phyloP scores from a whole-genome alignment of 345 rosid species.

The Noccaea caerulescens region DNA sequence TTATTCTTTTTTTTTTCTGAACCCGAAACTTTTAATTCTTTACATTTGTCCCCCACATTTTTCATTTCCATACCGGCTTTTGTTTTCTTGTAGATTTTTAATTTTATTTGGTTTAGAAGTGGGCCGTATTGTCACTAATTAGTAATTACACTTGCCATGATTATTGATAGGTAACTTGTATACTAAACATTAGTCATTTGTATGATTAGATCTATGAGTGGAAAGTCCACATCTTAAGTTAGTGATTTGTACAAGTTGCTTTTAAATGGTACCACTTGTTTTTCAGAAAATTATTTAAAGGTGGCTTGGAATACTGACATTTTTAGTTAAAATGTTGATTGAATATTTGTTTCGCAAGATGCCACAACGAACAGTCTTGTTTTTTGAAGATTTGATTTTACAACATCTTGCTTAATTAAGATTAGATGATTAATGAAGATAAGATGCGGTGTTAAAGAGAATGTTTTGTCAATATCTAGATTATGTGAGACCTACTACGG shows the following conservation, averaged over 20 bases:
- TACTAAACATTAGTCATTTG: neutral
- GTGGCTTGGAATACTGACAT: neutral
- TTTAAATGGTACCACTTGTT: neutral
- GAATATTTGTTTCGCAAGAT: neutral
- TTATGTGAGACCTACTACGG: constrained; percentile 43
- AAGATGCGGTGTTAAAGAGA: constrained; percentile 5
- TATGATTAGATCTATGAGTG: neutral
- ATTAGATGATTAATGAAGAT: constrained; percentile 16
- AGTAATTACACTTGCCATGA: neutral
- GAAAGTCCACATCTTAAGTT: neutral
- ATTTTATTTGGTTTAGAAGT: too few relatives aligned
- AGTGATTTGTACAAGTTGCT: neutral
- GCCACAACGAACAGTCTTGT: neutral
- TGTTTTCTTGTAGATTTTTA: neutral
- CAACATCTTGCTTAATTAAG: neutral
- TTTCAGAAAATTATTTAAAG: neutral
- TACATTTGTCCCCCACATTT: constrained; percentile 12
- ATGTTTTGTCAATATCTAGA: constrained; percentile 25
- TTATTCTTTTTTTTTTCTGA: neutral
- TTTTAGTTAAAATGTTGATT: neutral
- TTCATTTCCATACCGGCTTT: neutral
- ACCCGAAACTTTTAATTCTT: constrained; percentile 7
- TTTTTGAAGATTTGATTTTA: neutral
- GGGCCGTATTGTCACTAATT: neutral
- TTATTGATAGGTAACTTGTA: constrained; percentile 12